Evolutionary conservation across 83 land plant species (phyloP).

Genomic region (Thuja plicata): DNA sequence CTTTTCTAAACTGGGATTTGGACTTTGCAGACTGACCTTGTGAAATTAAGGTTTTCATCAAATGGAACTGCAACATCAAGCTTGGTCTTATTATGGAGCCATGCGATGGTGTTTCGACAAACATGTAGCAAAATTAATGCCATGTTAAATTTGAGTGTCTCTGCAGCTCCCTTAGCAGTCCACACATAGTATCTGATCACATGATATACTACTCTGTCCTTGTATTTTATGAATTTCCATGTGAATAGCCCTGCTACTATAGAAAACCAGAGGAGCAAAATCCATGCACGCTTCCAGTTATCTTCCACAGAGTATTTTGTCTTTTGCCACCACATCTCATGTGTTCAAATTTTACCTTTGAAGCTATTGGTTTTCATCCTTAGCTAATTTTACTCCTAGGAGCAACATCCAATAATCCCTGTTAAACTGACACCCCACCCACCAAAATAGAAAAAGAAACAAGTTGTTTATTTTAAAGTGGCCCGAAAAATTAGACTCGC

Average conservation of each 20-base stretch:
- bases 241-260: constrained; percentile 61
- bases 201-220: constrained; percentile 44
- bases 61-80: constrained; percentile 68
- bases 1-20: background rate
- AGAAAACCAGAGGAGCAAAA: constrained; percentile 67
- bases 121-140: constrained; percentile 88
- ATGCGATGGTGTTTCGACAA: constrained; percentile 87
- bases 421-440: too few species aligned
- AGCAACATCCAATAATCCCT: too few species aligned
- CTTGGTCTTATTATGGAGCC: constrained; percentile 76
- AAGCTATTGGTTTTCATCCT: too few species aligned
- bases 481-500: too few species aligned
- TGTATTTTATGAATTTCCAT: constrained; percentile 81
- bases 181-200: constrained; percentile 93
- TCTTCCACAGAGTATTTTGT: constrained; percentile 57
- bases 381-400: too few species aligned
- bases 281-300: constrained; percentile 87
- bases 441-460: too few species aligned
- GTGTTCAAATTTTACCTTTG: too few species aligned
- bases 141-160: constrained; percentile 93
- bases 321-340: constrained; percentile 30
- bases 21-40: constrained; percentile 28
- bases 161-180: constrained; percentile 90
- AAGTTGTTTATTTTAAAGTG: too few species aligned
- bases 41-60: constrained; percentile 90